Percentiles rank a stretch among this genome's conserved stretches.
Evolutionary conservation across 257 asterid species (phyloP).

Genomic region (Euphrasia confusa): DNA sequence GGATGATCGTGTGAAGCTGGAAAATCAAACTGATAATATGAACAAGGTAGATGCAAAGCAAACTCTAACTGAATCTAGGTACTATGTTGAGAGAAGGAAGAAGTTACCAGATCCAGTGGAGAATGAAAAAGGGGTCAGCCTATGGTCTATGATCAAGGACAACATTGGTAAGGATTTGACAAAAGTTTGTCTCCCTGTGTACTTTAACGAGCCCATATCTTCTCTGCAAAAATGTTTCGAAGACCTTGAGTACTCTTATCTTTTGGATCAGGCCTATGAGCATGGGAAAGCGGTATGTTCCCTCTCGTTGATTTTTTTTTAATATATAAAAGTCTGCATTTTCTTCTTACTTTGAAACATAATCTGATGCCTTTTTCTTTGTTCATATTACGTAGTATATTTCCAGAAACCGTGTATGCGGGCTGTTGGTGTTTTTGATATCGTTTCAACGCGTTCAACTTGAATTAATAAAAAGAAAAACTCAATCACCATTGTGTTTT

Average conservation of each 20-base stretch:
- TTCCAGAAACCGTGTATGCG: not conserved
- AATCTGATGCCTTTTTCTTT: not conserved
- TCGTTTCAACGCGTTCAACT: not conserved
- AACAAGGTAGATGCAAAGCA: conserved; percentile 23
- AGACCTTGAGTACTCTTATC: conserved; percentile 88
- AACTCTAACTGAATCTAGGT: conserved; percentile 24
- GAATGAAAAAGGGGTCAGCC: conserved; percentile 84
- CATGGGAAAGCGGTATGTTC: conserved; percentile 80
- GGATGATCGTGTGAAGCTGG: conserved; percentile 18
- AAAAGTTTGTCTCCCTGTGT: conserved; percentile 88
- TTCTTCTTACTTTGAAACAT: no score
- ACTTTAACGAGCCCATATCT: conserved; percentile 86
- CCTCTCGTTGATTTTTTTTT: conserved; percentile 11
- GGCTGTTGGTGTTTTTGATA: not conserved
- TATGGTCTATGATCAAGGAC: conserved; percentile 96
- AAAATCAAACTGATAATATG: conserved; percentile 27
- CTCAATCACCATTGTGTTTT: conserved; percentile 2
- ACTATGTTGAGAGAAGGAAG: conserved; percentile 55
- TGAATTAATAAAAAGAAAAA: conserved; percentile 14
- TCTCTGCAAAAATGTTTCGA: conserved; percentile 87
- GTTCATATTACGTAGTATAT: not conserved
- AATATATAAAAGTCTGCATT: not conserved
- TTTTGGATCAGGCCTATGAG: conserved; percentile 81
- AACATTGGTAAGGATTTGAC: conserved; percentile 93
- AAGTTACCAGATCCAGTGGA: conserved; percentile 91